A percentile compares a stretch with the other conserved stretches of the same genome.
phyloP scores from a whole-genome alignment of 2,329 filamentous ascomycete species.

The Trichophaea hybrida region DNA sequence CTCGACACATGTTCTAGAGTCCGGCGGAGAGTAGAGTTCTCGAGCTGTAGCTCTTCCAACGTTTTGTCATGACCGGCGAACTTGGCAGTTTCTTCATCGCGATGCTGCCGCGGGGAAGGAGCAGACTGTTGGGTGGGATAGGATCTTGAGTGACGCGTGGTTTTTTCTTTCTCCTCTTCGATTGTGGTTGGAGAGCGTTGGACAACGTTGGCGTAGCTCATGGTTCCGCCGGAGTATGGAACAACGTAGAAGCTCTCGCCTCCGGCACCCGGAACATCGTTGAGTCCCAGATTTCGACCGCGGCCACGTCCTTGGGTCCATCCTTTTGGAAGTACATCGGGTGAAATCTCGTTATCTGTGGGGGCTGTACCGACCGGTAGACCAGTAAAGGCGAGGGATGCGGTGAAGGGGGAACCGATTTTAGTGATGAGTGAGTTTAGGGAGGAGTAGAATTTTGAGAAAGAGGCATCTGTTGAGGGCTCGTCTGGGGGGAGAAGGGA shows the following conservation, averaged over 20 bases:
- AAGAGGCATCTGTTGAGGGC: constrained; percentile 48
- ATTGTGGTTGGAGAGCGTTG: constrained; percentile 33
- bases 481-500: constrained; percentile 18
- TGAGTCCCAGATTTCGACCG: constrained; percentile 27
- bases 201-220: constrained; percentile 83
- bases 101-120: background rate
- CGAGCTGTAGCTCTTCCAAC: constrained; percentile 73
- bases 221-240: constrained; percentile 76
- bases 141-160: background rate
- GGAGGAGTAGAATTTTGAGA: constrained; percentile 79
- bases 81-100: constrained; percentile 1
- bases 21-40: constrained; percentile 74
- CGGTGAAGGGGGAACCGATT: constrained; percentile 47
- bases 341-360: constrained; percentile 16
- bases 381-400: constrained; percentile 82
- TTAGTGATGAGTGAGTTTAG: constrained; percentile 77
- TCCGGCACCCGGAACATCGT: constrained; percentile 45
- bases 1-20: constrained; percentile 75
- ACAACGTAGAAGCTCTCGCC: constrained; percentile 85
- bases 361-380: constrained; percentile 47
- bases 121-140: background rate
- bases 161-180: constrained; percentile 3
- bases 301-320: constrained; percentile 15
- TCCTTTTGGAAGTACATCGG: constrained; percentile 23
- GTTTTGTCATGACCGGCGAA: constrained; percentile 40